Evolutionary conservation across 2,329 filamentous ascomycete species (phyloP).

Genomic region (Penicillium sp.): DNA sequence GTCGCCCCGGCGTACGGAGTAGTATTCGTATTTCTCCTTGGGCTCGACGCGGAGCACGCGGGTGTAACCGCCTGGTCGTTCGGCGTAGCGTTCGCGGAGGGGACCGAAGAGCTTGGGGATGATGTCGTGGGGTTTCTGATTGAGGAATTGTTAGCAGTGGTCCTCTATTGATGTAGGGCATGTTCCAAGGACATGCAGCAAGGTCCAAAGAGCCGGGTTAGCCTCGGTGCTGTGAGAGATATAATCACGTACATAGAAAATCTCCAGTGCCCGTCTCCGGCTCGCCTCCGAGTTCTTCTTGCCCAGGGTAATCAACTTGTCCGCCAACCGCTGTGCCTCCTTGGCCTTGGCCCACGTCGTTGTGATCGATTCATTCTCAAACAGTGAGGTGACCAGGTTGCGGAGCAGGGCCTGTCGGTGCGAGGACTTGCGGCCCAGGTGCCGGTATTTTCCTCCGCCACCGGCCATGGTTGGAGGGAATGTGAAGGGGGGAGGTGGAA

Average conservation of each 20-base stretch:
- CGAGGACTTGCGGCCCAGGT: constrained; percentile 80
- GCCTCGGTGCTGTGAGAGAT: neutral
- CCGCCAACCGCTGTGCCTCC: constrained; percentile 89
- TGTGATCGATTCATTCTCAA: constrained; percentile 88
- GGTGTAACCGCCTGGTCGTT: constrained; percentile 88
- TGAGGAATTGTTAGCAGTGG: neutral
- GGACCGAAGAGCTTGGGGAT: constrained; percentile 86
- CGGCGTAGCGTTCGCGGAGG: constrained; percentile 75
- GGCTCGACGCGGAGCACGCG: constrained; percentile 91
- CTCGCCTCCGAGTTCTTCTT: constrained; percentile 90
- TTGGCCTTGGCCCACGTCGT: constrained; percentile 98
- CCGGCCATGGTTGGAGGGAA: constrained; percentile 68
- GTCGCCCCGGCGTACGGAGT: constrained; percentile 19
- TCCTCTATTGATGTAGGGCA: neutral
- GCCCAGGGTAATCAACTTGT: constrained; percentile 90
- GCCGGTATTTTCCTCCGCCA: constrained; percentile 82
- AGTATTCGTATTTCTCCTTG: constrained; percentile 56
- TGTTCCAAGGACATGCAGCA: neutral
- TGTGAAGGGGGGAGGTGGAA: neutral
- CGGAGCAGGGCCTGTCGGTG: constrained; percentile 91
- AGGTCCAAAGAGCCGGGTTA: neutral
- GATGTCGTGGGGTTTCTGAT: constrained; percentile 44
- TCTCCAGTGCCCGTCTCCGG: constrained; percentile 71
- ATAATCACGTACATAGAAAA: constrained; percentile 73
- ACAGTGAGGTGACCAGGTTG: constrained; percentile 92